Evolutionary conservation across 2,329 filamentous ascomycete genomes (phyloP).

Genomic region (Pseudogymnoascus sp.): DNA sequence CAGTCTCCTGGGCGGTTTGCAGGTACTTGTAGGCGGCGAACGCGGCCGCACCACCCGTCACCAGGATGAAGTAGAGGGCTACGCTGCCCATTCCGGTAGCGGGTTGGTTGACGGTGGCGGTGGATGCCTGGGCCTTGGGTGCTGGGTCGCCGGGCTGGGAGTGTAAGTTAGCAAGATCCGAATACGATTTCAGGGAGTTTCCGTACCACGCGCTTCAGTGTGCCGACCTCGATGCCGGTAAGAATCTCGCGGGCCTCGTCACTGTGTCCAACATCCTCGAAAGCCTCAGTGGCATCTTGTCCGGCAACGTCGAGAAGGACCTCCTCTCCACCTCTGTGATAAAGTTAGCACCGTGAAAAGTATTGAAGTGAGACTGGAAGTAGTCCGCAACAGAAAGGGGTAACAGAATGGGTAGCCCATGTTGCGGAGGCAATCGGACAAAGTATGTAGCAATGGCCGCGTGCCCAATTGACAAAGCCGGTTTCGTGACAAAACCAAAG

Average conservation of each 20-base stretch:
- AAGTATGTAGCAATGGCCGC: no score
- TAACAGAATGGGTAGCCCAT: background rate
- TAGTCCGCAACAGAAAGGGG: background rate
- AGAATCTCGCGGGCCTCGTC: constrained; percentile 97
- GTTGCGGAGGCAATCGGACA: background rate
- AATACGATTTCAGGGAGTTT: constrained; percentile 7
- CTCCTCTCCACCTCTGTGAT: constrained; percentile 84
- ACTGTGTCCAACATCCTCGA: constrained; percentile 98
- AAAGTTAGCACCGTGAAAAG: constrained; percentile 14
- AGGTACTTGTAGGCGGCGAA: constrained; percentile 84
- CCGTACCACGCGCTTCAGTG: constrained; percentile 70
- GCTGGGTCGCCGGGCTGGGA: constrained; percentile 66
- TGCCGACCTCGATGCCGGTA: constrained; percentile 63
- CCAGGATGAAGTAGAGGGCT: constrained; percentile 71
- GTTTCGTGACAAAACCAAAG: no score
- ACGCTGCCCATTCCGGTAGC: constrained; percentile 54
- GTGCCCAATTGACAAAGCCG: background rate
- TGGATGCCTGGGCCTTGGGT: constrained; percentile 51
- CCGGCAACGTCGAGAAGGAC: constrained; percentile 92
- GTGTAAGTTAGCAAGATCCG: constrained; percentile 10
- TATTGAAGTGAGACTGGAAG: background rate
- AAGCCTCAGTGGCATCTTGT: constrained; percentile 94
- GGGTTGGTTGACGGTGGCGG: constrained; percentile 33
- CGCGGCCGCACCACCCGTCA: constrained; percentile 67
- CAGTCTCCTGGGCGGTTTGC: constrained; percentile 33